Conservation (phyloP, 2,329 filamentous ascomycete species). For the Penicillium sp. region DNA sequence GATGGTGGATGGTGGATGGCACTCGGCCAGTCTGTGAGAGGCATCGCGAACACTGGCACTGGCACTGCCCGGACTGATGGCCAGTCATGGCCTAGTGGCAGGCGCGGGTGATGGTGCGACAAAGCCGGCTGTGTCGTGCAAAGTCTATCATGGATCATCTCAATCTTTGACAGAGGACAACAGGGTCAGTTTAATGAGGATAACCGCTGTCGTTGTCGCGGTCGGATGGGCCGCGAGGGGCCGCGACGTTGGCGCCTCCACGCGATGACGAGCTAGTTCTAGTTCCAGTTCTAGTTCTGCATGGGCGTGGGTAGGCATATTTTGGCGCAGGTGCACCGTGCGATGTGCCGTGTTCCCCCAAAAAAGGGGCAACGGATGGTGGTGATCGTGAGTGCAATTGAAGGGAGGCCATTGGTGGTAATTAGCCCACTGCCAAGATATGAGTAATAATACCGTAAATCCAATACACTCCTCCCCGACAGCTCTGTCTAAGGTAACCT, state of each 20-base stretch:
- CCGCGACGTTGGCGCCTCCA: conserved; percentile 2
- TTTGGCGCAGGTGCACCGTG: conserved; percentile 1
- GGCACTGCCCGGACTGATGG: conserved; percentile 12
- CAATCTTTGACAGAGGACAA: conserved; percentile 9
- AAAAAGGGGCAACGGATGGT: background rate
- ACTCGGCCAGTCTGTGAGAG: background rate
- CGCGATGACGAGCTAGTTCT: background rate
- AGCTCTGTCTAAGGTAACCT: too few species aligned
- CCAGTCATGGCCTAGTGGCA: conserved; percentile 18
- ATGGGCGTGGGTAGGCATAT: too few species aligned
- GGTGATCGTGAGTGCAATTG: background rate
- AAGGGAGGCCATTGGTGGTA: background rate
- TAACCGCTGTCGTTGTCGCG: conserved; percentile 2
- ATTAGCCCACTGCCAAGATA: conserved; percentile 1
- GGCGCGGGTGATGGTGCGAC: background rate
- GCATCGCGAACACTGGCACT: too few species aligned
- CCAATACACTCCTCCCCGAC: conserved; percentile 2
- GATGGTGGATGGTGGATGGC: too few species aligned
- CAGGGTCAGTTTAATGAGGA: background rate
- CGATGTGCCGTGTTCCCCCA: conserved; percentile 1
- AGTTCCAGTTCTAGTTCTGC: too few species aligned
- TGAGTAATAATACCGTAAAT: too few species aligned
- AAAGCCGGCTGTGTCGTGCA: conserved; percentile 3
- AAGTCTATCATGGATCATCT: conserved; percentile 15
- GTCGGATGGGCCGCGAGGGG: conserved; percentile 4